Percentiles rank a stretch among this genome's conserved stretches.
phyloP scores from a whole-genome alignment of 345 rosid species.

The Hypericum androsaemum region DNA sequence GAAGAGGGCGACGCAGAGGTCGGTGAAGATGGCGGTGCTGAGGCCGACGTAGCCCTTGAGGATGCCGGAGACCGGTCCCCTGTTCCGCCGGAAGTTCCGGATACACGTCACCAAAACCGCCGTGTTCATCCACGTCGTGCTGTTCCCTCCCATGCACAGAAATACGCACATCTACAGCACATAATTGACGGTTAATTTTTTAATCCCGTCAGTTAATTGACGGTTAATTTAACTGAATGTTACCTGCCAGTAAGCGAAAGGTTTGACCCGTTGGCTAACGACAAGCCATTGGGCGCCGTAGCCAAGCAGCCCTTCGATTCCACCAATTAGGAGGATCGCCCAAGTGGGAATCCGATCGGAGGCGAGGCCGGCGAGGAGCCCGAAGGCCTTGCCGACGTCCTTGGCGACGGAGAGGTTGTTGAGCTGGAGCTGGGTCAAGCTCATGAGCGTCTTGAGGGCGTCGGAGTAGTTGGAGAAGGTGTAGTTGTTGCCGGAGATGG shows the following conservation, averaged over 20 bases:
- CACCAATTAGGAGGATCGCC: conserved; percentile 63
- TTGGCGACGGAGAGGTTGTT: conserved; percentile 80
- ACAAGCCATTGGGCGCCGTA: conserved; percentile 96
- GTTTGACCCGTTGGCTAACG: conserved; percentile 52
- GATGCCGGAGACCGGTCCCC: conserved; percentile 90
- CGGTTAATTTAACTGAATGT: background rate
- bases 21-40: conserved; percentile 92
- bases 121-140: conserved; percentile 99
- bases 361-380: conserved; percentile 83
- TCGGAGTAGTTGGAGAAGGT: conserved; percentile 87
- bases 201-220: background rate
- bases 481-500: conserved; percentile 91
- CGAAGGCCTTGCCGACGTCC: conserved; percentile 91
- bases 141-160: conserved; percentile 91
- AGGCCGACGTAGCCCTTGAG: conserved; percentile 85
- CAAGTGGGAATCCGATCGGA: conserved; percentile 68
- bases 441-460: conserved; percentile 76
- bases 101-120: conserved; percentile 83
- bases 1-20: conserved; percentile 71
- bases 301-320: conserved; percentile 78
- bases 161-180: conserved; percentile 50
- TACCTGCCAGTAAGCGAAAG: conserved; percentile 90
- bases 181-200: background rate
- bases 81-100: conserved; percentile 72
- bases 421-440: conserved; percentile 67